Evolutionary conservation across 345 rosid genomes (phyloP).

Genomic region (Gossypium stocksii): DNA sequence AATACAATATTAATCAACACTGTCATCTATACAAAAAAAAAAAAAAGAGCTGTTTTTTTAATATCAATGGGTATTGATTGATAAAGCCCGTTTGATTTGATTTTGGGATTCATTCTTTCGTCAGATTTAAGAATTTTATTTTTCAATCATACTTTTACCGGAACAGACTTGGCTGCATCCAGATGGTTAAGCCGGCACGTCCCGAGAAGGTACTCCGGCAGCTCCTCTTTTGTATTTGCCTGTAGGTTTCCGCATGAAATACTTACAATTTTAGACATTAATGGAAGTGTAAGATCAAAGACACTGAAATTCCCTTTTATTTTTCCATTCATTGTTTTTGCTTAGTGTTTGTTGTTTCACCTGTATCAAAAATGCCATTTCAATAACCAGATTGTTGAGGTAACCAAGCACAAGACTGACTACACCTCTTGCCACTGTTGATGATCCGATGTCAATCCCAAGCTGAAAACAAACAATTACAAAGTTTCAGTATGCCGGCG

Average conservation of each 20-base stretch:
- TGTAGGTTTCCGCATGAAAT: conserved; percentile 19
- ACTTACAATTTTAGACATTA: background rate
- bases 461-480: conserved; percentile 42
- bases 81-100: background rate
- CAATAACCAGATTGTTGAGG: conserved; percentile 87
- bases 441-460: conserved; percentile 87
- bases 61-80: background rate
- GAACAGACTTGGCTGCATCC: conserved; percentile 62
- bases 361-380: conserved; percentile 94
- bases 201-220: conserved; percentile 86
- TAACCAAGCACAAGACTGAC: conserved; percentile 94
- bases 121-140: background rate
- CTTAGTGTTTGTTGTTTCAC: conserved; percentile 29
- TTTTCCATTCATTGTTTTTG: background rate
- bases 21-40: conserved; percentile 22
- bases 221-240: conserved; percentile 88
- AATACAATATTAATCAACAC: conserved; percentile 1
- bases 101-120: background rate
- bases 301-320: background rate
- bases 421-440: conserved; percentile 93
- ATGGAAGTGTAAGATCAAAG: background rate
- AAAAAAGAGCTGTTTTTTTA: background rate
- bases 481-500: background rate
- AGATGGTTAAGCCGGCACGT: conserved; percentile 85
- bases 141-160: conserved; percentile 27